These are phyloP conservation scores for Phytophthora meadii DNA, from an alignment of 352 stramenopile genomes.

Conservation along the genomic window DNA sequence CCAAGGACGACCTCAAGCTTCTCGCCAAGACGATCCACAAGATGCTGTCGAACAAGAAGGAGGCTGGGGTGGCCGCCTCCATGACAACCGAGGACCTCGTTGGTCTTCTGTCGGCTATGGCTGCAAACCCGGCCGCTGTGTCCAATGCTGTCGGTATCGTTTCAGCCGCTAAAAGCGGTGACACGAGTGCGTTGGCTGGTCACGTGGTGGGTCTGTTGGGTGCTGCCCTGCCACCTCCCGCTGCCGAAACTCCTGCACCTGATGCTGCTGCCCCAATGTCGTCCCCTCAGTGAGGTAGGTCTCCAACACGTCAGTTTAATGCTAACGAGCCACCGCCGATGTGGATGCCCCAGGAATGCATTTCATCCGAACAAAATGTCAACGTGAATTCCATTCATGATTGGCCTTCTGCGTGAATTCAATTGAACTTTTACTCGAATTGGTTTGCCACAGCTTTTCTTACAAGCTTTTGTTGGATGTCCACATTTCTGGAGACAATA, in stretches of 20 bases:
- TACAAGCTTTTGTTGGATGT: too few relatives aligned
- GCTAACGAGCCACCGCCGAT: too few relatives aligned
- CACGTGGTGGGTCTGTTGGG: conserved; percentile 12
- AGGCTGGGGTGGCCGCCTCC: not conserved
- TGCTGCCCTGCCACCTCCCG: not conserved
- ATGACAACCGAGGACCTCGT: conserved; percentile 11
- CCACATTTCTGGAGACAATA: too few relatives aligned
- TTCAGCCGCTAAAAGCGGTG: conserved; percentile 1
- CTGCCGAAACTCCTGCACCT: not conserved
- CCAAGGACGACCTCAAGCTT: conserved; percentile 13
- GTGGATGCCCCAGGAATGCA: too few relatives aligned
- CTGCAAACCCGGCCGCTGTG: conserved; percentile 13
- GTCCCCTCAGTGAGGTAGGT: not conserved
- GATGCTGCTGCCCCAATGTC: not conserved
- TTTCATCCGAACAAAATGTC: too few relatives aligned
- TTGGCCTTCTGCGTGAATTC: too few relatives aligned
- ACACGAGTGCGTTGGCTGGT: conserved; percentile 13
- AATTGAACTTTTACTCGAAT: too few relatives aligned
- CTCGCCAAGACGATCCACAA: conserved; percentile 17
- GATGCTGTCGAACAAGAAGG: conserved; percentile 13
- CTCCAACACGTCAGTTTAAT: not conserved
- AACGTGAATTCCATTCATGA: too few relatives aligned
- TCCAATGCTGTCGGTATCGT: conserved; percentile 12
- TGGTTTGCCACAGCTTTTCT: too few relatives aligned
- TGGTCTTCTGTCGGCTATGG: conserved; percentile 4